Evolutionary conservation across 2,329 filamentous ascomycete genomes (phyloP).

Genomic region (Aspergillus aculeatinus): DNA sequence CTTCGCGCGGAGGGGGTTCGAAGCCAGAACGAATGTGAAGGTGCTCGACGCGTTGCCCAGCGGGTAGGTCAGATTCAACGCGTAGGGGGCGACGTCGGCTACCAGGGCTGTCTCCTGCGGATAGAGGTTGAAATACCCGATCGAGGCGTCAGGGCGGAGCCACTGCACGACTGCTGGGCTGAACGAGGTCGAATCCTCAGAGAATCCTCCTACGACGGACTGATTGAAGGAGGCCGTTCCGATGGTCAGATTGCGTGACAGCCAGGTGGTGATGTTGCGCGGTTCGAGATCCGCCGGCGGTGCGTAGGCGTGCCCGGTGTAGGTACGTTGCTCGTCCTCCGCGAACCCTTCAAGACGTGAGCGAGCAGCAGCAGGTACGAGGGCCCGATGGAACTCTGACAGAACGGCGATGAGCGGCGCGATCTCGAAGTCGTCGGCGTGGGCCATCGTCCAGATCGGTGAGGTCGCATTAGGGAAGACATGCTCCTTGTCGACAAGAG

Average conservation of each 20-base stretch:
- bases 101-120: slow-evolving; percentile 44
- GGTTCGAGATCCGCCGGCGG: slow-evolving; percentile 58
- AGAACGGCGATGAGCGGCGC: slow-evolving; percentile 58
- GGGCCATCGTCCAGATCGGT: slow-evolving; percentile 50
- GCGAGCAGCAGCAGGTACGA: slow-evolving; percentile 23
- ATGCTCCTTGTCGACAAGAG: slow-evolving; percentile 36
- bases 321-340: slow-evolving; percentile 50
- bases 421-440: slow-evolving; percentile 60
- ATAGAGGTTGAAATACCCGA: slow-evolving; percentile 35
- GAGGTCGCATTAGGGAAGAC: slow-evolving; percentile 40
- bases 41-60: slow-evolving; percentile 33
- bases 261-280: slow-evolving; percentile 61
- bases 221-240: slow-evolving; percentile 61
- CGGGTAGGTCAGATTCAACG: slow-evolving; percentile 56
- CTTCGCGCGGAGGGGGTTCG: slow-evolving; percentile 16
- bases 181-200: slow-evolving; percentile 53
- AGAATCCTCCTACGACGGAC: slow-evolving; percentile 56
- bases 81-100: slow-evolving; percentile 42
- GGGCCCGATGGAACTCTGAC: slow-evolving; percentile 49
- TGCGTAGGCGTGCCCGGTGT: slow-evolving; percentile 54
- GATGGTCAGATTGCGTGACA: slow-evolving; percentile 58
- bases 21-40: slow-evolving; percentile 29
- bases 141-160: slow-evolving; percentile 39
- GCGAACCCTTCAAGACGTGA: slow-evolving; percentile 47
- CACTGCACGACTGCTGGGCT: slow-evolving; percentile 63